Evolutionary conservation across 2,329 filamentous ascomycete genomes (phyloP), one percentile per base, ranked within the genome.

Genomic region (Parastagonospora nodorum): DNA sequence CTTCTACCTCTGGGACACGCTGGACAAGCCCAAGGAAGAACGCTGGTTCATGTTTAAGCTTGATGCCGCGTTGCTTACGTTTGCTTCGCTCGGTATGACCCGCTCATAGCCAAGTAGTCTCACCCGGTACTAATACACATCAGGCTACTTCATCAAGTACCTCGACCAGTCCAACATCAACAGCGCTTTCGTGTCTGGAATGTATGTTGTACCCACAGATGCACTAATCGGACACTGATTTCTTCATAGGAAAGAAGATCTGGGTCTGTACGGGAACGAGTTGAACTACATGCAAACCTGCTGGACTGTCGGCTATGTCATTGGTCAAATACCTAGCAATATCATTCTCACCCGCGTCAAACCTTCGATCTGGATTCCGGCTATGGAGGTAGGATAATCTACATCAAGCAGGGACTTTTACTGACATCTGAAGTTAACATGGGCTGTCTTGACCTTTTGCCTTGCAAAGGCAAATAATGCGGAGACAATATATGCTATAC

Each of bases 231-330:
- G 55, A 9, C 37, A 19, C 19, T 47, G 29, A 41, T 14, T 2
- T 8, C n/a, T 14, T 19, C 2, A 35, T 46, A 77, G 75, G 80
- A 77, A 83, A 61, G 79, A 83, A 57, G 82, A 84, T 45, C 68
- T 84, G 0, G 63, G 71, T 2, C 67, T 85, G 15, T 77, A 80
- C 39, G 75, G 77, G 1, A 84, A 85, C 54, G 72, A 86, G 48
- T 72, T 84, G 29, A 84, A 84, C 45, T 80, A 79, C 45, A 79
- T 81, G 70, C 75, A 83, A 43, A 79, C 82, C 0, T 79, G 77
- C 27, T 87, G 84, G 76, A 85, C 82, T 0, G 77, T 83, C 0
- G 84, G 84, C 8, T 87, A 87, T 56, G 80, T 84, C 0, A 74
- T 87, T 42, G 79, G 78, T 2, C 72, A 81, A 48, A 74, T 82